These are phyloP conservation scores for Ceratocystis cacaofunesta DNA, from an alignment of 2,329 filamentous ascomycete species.

Conservation along the genomic window DNA sequence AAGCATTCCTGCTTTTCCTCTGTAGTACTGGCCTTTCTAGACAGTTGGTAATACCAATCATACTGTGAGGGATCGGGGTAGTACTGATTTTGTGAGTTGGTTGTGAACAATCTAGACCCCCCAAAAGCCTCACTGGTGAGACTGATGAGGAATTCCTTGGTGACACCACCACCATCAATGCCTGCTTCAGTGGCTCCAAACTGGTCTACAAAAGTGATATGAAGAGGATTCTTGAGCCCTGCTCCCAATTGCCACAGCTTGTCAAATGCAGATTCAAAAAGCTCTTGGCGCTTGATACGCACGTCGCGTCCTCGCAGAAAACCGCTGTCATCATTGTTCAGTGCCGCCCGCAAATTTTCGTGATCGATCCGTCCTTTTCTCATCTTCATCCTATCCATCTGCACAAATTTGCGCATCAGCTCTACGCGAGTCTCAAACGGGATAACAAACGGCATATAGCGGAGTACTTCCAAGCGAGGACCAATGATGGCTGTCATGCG, in stretches of 20 bases:
- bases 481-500: constrained; percentile 65
- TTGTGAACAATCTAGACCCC: constrained; percentile 52
- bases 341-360: constrained; percentile 20
- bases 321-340: background rate
- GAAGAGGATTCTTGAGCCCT: constrained; percentile 82
- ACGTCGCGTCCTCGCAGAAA: constrained; percentile 47
- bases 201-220: constrained; percentile 89
- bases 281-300: constrained; percentile 58
- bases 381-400: constrained; percentile 60
- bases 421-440: constrained; percentile 83
- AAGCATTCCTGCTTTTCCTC: background rate
- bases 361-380: constrained; percentile 37
- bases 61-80: constrained; percentile 69
- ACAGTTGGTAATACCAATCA: constrained; percentile 48
- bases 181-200: constrained; percentile 79
- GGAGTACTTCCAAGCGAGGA: constrained; percentile 75
- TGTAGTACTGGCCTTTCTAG: constrained; percentile 27
- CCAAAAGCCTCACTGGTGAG: constrained; percentile 75
- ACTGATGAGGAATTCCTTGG: constrained; percentile 89
- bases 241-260: constrained; percentile 72
- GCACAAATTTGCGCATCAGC: constrained; percentile 72
- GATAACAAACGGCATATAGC: constrained; percentile 94
- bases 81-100: constrained; percentile 64
- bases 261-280: constrained; percentile 75
- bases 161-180: constrained; percentile 92